Conservation (phyloP, 176 grass and related monocot genomes). For the Oryza longistaminata region DNA sequence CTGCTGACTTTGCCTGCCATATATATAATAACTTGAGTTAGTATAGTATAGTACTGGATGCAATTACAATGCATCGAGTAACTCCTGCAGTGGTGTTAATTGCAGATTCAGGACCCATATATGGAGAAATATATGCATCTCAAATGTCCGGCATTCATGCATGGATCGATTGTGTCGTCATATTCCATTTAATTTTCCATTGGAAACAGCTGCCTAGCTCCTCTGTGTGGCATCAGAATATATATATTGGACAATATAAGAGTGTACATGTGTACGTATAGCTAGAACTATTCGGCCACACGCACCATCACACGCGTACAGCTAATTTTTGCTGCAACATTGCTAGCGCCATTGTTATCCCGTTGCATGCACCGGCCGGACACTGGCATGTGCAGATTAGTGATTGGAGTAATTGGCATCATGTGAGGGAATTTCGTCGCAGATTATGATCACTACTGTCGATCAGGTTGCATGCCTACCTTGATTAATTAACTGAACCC, state of each 20-base stretch:
- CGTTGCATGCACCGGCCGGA: slow-evolving; percentile 20
- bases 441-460: slow-evolving; percentile 2
- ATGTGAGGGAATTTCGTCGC: slow-evolving; percentile 25
- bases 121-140: not conserved
- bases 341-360: not conserved
- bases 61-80: not conserved
- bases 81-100: not conserved
- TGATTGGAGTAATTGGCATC: slow-evolving; percentile 12
- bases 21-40: not conserved
- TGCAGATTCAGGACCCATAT: not conserved
- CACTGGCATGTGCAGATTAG: slow-evolving; percentile 44
- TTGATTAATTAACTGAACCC: not conserved
- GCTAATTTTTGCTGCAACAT: slow-evolving; percentile 20
- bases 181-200: not conserved
- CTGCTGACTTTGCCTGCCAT: not conserved
- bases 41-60: not conserved
- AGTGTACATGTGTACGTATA: not conserved
- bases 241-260: slow-evolving; percentile 21
- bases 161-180: not conserved
- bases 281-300: not conserved
- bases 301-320: not conserved
- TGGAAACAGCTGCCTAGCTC: not conserved
- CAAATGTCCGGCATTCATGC: not conserved
- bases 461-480: not conserved
- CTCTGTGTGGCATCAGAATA: not conserved